A percentile compares a stretch with the other conserved stretches of the same genome.
Conservation (phyloP, 495 filamentous ascomycete genomes). For the Staphylotrichum longicolle region DNA sequence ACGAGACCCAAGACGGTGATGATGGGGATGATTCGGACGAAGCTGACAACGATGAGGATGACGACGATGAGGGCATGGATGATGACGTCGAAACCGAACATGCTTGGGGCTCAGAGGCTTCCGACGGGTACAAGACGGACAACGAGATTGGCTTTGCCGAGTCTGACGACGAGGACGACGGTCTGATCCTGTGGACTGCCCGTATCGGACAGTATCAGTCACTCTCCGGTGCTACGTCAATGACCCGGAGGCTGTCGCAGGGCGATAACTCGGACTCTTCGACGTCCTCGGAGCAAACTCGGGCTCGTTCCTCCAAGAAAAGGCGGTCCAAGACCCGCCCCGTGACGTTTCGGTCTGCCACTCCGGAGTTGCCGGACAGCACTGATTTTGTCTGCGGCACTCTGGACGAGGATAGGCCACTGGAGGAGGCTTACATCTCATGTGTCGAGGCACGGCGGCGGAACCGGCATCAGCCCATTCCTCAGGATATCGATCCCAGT, state of each 20-base stretch:
- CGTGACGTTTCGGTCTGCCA: slow-evolving; percentile 60
- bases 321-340: slow-evolving; percentile 39
- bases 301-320: slow-evolving; percentile 28
- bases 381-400: slow-evolving; percentile 98
- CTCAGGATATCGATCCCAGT: slow-evolving; percentile 96
- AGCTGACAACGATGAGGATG: slow-evolving; percentile 46
- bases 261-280: slow-evolving; percentile 45
- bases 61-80: slow-evolving; percentile 35
- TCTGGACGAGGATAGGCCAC: slow-evolving; percentile 88
- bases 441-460: slow-evolving; percentile 76
- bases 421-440: slow-evolving; percentile 88
- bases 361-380: slow-evolving; percentile 88
- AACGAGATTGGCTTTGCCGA: slow-evolving; percentile 92
- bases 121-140: slow-evolving; percentile 87
- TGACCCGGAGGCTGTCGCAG: slow-evolving; percentile 42
- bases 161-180: slow-evolving; percentile 82
- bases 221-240: slow-evolving; percentile 37
- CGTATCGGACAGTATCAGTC: slow-evolving; percentile 49
- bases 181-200: slow-evolving; percentile 77
- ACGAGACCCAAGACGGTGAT: slow-evolving; percentile 48
- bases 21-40: slow-evolving; percentile 40
- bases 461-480: slow-evolving; percentile 71
- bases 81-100: slow-evolving; percentile 53
- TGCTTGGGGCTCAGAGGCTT: slow-evolving; percentile 63
- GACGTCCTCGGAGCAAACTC: slow-evolving; percentile 26